Percentiles rank a stretch among this genome's conserved stretches.
These are phyloP conservation scores for Umbelopsis sp. DNA, from an alignment of 371 early-diverging fungal genomes.

Conservation along the genomic window DNA sequence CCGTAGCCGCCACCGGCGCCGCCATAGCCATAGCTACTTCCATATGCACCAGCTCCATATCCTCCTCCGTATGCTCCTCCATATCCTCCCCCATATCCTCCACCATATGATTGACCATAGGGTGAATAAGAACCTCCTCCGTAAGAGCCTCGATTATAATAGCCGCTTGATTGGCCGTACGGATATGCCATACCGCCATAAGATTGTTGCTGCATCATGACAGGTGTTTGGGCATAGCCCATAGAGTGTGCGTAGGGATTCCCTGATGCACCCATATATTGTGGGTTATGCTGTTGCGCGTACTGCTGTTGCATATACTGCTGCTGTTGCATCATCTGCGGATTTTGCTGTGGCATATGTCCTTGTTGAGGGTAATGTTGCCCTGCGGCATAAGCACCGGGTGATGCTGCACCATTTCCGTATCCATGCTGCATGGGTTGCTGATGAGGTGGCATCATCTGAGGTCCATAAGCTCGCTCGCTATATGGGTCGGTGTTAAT, in stretches of 20 bases:
- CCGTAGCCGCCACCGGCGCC: neutral
- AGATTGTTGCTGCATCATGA: constrained; percentile 5
- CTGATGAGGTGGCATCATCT: constrained; percentile 9
- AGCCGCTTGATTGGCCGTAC: neutral
- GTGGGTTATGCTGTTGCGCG: neutral
- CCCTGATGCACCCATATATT: neutral
- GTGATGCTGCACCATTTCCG: constrained; percentile 10
- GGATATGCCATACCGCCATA: constrained; percentile 14
- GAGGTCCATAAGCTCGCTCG: constrained; percentile 3
- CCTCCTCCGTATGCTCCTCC: neutral
- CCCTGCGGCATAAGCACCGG: neutral
- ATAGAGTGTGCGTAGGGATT: neutral
- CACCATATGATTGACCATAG: neutral
- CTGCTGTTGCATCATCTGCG: constrained; percentile 14
- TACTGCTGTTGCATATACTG: constrained; percentile 14
- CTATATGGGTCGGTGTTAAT: constrained; percentile 9
- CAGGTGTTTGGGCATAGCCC: constrained; percentile 5
- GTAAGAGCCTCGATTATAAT: constrained; percentile 14
- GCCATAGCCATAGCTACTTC: neutral
- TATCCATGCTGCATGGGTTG: constrained; percentile 4
- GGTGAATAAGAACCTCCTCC: constrained; percentile 1
- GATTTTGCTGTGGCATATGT: constrained; percentile 2
- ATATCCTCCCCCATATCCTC: neutral
- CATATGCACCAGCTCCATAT: constrained; percentile 7
- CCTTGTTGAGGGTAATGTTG: constrained; percentile 4